Percentiles rank a stretch among this genome's conserved stretches.
Evolutionary conservation across 768 basidiomycete species (phyloP).

Genomic region (Pisolithus orientalis): DNA sequence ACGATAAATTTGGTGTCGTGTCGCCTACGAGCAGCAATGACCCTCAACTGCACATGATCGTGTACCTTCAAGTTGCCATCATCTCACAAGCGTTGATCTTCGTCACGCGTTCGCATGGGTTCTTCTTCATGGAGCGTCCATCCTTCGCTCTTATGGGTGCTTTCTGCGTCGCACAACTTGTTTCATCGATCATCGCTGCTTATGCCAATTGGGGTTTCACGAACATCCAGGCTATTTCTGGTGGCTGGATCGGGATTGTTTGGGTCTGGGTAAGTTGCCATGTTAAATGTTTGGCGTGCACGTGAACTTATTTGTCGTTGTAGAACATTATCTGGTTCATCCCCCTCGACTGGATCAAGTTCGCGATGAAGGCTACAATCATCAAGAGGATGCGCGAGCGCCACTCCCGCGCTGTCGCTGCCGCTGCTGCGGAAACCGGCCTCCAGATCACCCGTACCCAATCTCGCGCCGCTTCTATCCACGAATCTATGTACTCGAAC

Average conservation of each 20-base stretch:
- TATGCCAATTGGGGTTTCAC: conserved; percentile 97
- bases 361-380: conserved; percentile 90
- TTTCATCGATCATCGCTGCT: conserved; percentile 92
- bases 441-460: conserved; percentile 80
- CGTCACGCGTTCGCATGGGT: conserved; percentile 88
- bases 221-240: conserved; percentile 68
- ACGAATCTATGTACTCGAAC: conserved; percentile 92
- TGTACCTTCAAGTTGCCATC: conserved; percentile 96
- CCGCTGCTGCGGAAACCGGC: conserved; percentile 36
- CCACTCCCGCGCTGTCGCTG: conserved; percentile 34
- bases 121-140: conserved; percentile 97
- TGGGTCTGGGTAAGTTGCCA: conserved; percentile 82
- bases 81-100: conserved; percentile 98
- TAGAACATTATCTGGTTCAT: conserved; percentile 96
- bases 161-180: conserved; percentile 89
- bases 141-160: conserved; percentile 84
- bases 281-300: background rate
- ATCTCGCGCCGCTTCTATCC: conserved; percentile 83
- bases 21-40: conserved; percentile 49
- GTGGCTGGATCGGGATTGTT: conserved; percentile 94
- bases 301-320: conserved; percentile 9
- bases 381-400: conserved; percentile 80
- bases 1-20: conserved; percentile 71
- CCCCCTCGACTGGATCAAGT: conserved; percentile 94
- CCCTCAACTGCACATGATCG: conserved; percentile 75